Percentiles rank a stretch among this genome's conserved stretches.
Conservation (phyloP, 805 yeast species). For the Komagataella populi region DNA sequence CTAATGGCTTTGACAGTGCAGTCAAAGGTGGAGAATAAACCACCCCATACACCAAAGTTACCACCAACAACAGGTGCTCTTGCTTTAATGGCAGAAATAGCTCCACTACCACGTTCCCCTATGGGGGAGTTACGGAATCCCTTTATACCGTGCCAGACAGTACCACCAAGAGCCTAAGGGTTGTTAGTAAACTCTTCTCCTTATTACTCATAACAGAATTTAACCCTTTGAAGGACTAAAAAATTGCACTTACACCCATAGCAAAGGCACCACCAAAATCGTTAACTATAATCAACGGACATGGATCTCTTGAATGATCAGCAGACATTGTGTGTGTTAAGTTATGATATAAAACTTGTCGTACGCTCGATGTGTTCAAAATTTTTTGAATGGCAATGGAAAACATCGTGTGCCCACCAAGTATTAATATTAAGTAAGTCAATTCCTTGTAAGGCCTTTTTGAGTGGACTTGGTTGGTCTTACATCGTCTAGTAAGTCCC, state of each 20-base stretch:
- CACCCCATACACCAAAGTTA: slow-evolving; percentile 99
- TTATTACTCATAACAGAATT: neutral
- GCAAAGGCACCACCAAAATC: slow-evolving; percentile 99
- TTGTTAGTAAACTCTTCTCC: slow-evolving; percentile 1
- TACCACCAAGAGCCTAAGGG: slow-evolving; percentile 69
- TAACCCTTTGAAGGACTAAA: neutral
- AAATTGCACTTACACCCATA: slow-evolving; percentile 60
- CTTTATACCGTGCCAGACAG: slow-evolving; percentile 97
- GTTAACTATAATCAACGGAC: slow-evolving; percentile 90
- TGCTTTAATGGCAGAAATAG: slow-evolving; percentile 80
- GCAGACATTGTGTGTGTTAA: slow-evolving; percentile 48
- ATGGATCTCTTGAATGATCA: slow-evolving; percentile 98
- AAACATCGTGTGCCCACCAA: neutral
- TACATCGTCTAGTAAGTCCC: neutral
- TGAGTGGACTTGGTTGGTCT: neutral
- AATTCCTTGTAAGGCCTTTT: neutral
- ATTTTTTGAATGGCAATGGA: neutral
- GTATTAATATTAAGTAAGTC: too few species aligned
- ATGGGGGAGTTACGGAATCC: slow-evolving; percentile 97
- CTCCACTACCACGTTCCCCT: slow-evolving; percentile 90
- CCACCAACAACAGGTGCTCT: slow-evolving; percentile 99
- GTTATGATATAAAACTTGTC: neutral
- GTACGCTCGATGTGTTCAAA: neutral
- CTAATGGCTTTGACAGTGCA: slow-evolving; percentile 92
- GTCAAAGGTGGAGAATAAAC: slow-evolving; percentile 88